Evolutionary conservation across 139 green algal genomes (phyloP), one percentile per base, ranked within the genome.

Genomic region (Ulvella scutata): DNA sequence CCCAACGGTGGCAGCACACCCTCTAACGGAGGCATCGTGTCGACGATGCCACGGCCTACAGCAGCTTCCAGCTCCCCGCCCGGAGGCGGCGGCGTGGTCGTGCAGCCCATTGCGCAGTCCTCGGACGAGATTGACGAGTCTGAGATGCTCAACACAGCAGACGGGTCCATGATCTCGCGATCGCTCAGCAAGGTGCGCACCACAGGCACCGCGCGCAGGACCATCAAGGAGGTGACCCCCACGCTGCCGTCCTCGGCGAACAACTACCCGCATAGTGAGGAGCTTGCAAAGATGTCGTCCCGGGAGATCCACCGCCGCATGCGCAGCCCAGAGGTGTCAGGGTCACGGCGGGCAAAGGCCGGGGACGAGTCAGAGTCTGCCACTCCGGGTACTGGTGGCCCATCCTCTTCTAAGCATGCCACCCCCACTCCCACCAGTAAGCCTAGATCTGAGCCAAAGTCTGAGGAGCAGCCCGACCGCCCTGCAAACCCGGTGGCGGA

Each of bases 271-370:
- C 51, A 67, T 26, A 36, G n/a, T 26, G 51, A 67, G 51, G 51
- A 67, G 51, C 51, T 67, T 26, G 51, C 51, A 26, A 67, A 67
- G 51, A 67, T 67, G 51, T 67, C 51, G 51, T 67, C 51, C n/a
- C 51, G 51, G n/a, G 51, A 67, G 51, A 67, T 67, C 51, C 51
- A 67, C 2, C 51, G 51, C 51, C 51, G 51, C 51, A 67, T 67
- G 51, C 51, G 51, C 51, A 67, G 51, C 51, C 51, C 51, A 26
- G 51, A n/a, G 51, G 51, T 67, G 51, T 67, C 51, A 26, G 51
- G 51, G 51, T 67, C 51, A 6, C 51, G 51, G 6, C 31, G 33
- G 51, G 31, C 51, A 0, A 67, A 67, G 51, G 51, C n/a, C 51
- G 51, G 51, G n/a, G 33, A 26, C 51, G 51, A n/a, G n/a, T n/a